Evolutionary conservation across 768 basidiomycete species (phyloP).

Genomic region (Tricholoma hemisulphureum): DNA sequence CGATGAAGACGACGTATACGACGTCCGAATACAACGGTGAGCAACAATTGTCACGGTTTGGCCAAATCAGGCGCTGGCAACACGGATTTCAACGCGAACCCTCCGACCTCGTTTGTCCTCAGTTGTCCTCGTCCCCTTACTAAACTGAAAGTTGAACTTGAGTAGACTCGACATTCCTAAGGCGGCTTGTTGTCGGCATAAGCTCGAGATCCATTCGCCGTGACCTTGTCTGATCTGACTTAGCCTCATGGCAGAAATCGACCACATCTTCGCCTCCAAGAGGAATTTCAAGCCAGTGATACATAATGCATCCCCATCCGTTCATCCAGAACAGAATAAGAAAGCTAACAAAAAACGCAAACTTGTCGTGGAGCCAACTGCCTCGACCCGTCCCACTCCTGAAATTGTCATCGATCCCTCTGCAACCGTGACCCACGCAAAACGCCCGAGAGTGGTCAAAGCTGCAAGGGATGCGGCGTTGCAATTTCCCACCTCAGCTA

Average conservation of each 20-base stretch:
- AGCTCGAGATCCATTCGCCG: neutral
- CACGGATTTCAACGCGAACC: too few species aligned
- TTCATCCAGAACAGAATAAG: conserved; percentile 42
- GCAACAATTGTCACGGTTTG: neutral
- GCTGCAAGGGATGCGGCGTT: neutral
- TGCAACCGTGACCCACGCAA: conserved; percentile 26
- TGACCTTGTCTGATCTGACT: conserved; percentile 4
- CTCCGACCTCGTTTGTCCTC: too few species aligned
- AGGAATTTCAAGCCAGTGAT: conserved; percentile 30
- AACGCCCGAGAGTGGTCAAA: conserved; percentile 36
- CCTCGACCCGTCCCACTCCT: conserved; percentile 36
- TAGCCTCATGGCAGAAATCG: conserved; percentile 70
- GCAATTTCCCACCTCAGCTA: conserved; percentile 17
- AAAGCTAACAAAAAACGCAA: conserved; percentile 44
- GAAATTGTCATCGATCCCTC: conserved; percentile 73
- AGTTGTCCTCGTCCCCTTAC: neutral
- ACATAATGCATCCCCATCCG: conserved; percentile 27
- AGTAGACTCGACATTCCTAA: too few species aligned
- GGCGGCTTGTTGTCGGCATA: neutral
- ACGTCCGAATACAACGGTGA: neutral
- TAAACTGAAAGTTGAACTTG: neutral
- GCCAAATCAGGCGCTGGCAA: conserved; percentile 1
- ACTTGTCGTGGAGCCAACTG: conserved; percentile 12
- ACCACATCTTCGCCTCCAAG: conserved; percentile 75
- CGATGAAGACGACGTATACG: neutral